A percentile compares a stretch with the other conserved stretches of the same genome.
phyloP scores from a whole-genome alignment of 179 eudicot species.

The Vitellaria paradoxa region DNA sequence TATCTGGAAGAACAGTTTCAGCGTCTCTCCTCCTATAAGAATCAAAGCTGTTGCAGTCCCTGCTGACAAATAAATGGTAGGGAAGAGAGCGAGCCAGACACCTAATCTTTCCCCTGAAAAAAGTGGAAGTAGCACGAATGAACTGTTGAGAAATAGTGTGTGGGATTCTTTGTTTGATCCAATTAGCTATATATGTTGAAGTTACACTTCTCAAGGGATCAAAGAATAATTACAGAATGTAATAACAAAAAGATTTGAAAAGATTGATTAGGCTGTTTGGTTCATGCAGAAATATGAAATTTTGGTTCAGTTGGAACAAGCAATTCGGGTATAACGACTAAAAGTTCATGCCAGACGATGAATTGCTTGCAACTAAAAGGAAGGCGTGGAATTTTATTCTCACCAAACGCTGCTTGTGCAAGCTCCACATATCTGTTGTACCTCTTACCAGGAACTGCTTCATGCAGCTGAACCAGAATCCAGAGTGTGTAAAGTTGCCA shows the following conservation, averaged over 20 bases:
- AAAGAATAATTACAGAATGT: not conserved
- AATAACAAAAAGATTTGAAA: no score
- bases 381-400: conserved; percentile 11
- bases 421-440: conserved; percentile 96
- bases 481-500: conserved; percentile 97
- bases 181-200: not conserved
- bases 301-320: no score
- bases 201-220: not conserved
- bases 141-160: no score
- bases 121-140: not conserved
- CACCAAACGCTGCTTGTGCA: conserved; percentile 97
- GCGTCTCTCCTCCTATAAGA: conserved; percentile 93
- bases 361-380: not conserved
- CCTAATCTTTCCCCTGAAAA: conserved; percentile 76
- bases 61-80: conserved; percentile 90
- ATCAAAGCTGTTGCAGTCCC: conserved; percentile 97
- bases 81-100: conserved; percentile 93
- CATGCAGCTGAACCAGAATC: conserved; percentile 95
- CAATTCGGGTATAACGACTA: no score
- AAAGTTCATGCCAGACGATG: not conserved
- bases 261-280: not conserved
- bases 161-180: no score
- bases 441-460: conserved; percentile 96
- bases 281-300: not conserved
- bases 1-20: conserved; percentile 87